These are phyloP conservation scores for Austroboletus niveus DNA, from an alignment of 1,284 basidiomycete species.

Conservation along the genomic window DNA sequence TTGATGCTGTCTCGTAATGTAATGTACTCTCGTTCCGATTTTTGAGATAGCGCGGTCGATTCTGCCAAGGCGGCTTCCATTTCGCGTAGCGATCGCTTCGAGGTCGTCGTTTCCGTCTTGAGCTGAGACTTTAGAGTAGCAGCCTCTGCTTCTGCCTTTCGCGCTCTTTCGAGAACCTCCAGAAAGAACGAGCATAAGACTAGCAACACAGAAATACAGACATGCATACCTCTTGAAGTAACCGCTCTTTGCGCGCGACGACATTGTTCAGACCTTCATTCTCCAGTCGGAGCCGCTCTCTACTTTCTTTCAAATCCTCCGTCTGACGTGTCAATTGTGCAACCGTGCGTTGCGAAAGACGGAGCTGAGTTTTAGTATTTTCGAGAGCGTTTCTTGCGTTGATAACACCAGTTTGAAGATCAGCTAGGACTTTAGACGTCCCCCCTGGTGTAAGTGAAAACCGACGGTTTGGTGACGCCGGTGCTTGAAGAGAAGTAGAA, in stretches of 20 bases:
- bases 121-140: slow-evolving; percentile 62
- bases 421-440: slow-evolving; percentile 80
- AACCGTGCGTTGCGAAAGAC: slow-evolving; percentile 74
- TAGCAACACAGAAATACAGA: neutral
- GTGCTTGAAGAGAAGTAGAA: slow-evolving; percentile 30
- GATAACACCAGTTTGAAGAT: slow-evolving; percentile 78
- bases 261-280: slow-evolving; percentile 86
- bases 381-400: slow-evolving; percentile 78
- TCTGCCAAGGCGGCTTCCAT: slow-evolving; percentile 72
- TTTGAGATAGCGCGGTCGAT: slow-evolving; percentile 72
- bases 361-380: slow-evolving; percentile 76
- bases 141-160: slow-evolving; percentile 78
- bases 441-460: slow-evolving; percentile 69
- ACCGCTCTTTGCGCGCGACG: slow-evolving; percentile 79
- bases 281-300: slow-evolving; percentile 77
- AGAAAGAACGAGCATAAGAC: slow-evolving; percentile 1
- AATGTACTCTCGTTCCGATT: slow-evolving; percentile 75
- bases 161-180: slow-evolving; percentile 75
- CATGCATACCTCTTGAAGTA: slow-evolving; percentile 71
- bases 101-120: slow-evolving; percentile 66
- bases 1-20: slow-evolving; percentile 73
- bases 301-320: slow-evolving; percentile 83
- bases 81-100: slow-evolving; percentile 73
- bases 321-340: slow-evolving; percentile 78
- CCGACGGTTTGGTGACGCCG: slow-evolving; percentile 51